These are phyloP conservation scores for Garcia nutans DNA, from an alignment of 345 rosid genomes.

Conservation along the genomic window DNA sequence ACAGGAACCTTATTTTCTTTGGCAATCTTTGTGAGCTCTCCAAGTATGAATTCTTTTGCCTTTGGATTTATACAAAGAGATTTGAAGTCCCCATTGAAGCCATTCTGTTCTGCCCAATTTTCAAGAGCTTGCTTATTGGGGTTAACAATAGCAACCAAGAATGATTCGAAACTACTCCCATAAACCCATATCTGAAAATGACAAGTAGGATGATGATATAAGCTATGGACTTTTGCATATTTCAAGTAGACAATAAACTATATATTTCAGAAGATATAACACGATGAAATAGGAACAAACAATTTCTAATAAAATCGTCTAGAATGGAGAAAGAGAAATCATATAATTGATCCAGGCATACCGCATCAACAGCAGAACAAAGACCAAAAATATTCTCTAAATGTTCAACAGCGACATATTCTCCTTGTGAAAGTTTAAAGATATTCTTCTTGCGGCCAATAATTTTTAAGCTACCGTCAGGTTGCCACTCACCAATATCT, in stretches of 20 bases:
- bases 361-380: constrained; percentile 69
- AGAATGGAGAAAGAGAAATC: too few relatives aligned
- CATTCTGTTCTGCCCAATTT: constrained; percentile 72
- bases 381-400: constrained; percentile 79
- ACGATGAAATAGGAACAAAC: too few relatives aligned
- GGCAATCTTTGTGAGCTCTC: constrained; percentile 66
- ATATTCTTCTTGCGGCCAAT: constrained; percentile 93
- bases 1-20: constrained; percentile 70
- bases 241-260: neutral
- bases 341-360: constrained; percentile 14
- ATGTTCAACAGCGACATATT: constrained; percentile 94
- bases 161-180: constrained; percentile 91
- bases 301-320: too few relatives aligned
- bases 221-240: neutral
- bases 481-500: constrained; percentile 98
- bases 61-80: constrained; percentile 62
- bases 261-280: neutral
- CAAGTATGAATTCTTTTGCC: constrained; percentile 64
- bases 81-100: constrained; percentile 58
- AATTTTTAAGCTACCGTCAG: constrained; percentile 88
- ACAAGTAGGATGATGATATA: constrained; percentile 4
- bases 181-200: constrained; percentile 82
- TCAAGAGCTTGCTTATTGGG: constrained; percentile 78
- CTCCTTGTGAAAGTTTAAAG: constrained; percentile 97
- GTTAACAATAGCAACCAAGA: constrained; percentile 76